A percentile compares a stretch with the other conserved stretches of the same genome.
Conservation (phyloP, 768 basidiomycete genomes). For the Hydnomerulius pinastri region DNA sequence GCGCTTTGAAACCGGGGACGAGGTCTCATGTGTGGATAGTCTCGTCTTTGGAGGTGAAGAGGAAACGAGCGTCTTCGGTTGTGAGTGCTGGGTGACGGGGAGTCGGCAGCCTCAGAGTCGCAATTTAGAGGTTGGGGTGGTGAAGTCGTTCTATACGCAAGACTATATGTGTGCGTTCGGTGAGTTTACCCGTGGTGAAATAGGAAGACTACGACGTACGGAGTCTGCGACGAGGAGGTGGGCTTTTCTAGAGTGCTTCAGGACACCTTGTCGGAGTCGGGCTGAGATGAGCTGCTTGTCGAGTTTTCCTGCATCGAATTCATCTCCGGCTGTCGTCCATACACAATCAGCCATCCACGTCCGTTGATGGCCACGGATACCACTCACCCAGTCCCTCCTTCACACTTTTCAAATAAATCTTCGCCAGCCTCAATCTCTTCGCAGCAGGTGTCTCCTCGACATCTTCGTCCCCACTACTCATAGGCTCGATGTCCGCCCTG, state of each 20-base stretch:
- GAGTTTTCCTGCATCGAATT: constrained; percentile 93
- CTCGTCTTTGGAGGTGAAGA: constrained; percentile 96
- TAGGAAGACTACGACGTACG: constrained; percentile 46
- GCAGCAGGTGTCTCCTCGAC: constrained; percentile 89
- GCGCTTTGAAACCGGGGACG: constrained; percentile 56
- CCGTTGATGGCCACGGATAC: not conserved
- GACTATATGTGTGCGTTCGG: too few species aligned
- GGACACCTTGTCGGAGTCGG: constrained; percentile 87
- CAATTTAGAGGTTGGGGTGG: constrained; percentile 42
- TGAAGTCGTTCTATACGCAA: constrained; percentile 76
- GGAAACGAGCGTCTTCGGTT: constrained; percentile 66
- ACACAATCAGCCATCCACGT: too few species aligned
- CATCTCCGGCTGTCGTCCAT: constrained; percentile 76
- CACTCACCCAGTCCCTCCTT: constrained; percentile 70
- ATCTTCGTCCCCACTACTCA: constrained; percentile 79
- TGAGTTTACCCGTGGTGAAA: too few species aligned
- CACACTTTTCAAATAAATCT: constrained; percentile 85
- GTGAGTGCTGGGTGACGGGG: constrained; percentile 79
- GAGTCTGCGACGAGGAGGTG: constrained; percentile 78
- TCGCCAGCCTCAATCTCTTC: constrained; percentile 88
- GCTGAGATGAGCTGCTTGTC: constrained; percentile 92
- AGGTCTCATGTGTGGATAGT: constrained; percentile 86
- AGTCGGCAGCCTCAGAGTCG: constrained; percentile 74
- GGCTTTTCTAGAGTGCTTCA: constrained; percentile 86
- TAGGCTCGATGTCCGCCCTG: constrained; percentile 54